These are phyloP conservation scores for Chaetothyriales sp. DNA, from an alignment of 2,329 filamentous ascomycete species.

Conservation along the genomic window DNA sequence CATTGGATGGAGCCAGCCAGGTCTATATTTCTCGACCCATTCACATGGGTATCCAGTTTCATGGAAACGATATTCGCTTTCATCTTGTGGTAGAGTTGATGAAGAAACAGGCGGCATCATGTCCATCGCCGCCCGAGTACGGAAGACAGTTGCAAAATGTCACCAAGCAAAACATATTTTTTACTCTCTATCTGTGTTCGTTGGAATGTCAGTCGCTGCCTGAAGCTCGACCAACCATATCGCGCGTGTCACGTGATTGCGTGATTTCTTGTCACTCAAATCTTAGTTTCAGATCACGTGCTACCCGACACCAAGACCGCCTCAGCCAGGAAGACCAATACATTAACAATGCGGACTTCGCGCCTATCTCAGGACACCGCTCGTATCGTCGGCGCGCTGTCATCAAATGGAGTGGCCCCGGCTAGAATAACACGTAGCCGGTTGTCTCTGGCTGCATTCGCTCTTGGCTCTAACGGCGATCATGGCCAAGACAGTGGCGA, in stretches of 20 bases:
- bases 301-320: too few species aligned
- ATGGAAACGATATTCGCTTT: conserved; percentile 4
- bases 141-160: too few species aligned
- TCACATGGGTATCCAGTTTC: conserved; percentile 4
- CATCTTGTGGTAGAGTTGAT: conserved; percentile 1
- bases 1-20: conserved; percentile 23
- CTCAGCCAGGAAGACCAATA: not conserved
- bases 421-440: conserved; percentile 33
- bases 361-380: conserved; percentile 44
- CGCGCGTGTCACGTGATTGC: too few species aligned
- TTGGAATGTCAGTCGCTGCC: too few species aligned
- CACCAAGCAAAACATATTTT: too few species aligned
- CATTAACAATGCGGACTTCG: conserved; percentile 40
- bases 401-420: conserved; percentile 24
- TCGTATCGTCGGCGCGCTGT: conserved; percentile 38
- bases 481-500: not conserved
- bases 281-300: too few species aligned
- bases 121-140: too few species aligned
- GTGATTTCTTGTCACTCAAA: too few species aligned
- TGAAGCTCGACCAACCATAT: too few species aligned
- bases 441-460: conserved; percentile 27
- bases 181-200: too few species aligned
- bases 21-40: conserved; percentile 18
- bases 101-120: not conserved
- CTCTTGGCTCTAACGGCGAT: conserved; percentile 24